Evolutionary conservation across 768 basidiomycete species (phyloP).

Genomic region (Rhodotorula paludigena): DNA sequence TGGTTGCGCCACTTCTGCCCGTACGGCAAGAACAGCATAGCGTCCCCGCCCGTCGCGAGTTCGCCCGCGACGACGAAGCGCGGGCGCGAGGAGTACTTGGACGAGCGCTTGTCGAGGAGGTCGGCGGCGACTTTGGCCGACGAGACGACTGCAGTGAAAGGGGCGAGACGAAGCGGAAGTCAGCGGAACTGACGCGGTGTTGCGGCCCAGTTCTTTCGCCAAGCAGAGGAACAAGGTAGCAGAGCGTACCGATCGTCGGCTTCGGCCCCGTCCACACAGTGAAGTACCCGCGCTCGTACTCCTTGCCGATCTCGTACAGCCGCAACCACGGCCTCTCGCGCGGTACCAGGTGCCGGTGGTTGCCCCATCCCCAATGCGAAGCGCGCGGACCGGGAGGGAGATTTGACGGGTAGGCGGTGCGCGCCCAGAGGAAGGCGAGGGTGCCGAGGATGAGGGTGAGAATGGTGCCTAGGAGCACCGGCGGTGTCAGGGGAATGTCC

Average conservation of each 20-base stretch:
- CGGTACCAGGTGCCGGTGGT: slow-evolving; percentile 9
- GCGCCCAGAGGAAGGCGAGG: neutral
- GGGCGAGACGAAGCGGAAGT: slow-evolving; percentile 26
- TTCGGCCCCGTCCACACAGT: slow-evolving; percentile 39
- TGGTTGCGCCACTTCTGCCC: slow-evolving; percentile 24
- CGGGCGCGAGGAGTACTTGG: slow-evolving; percentile 39
- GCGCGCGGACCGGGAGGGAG: slow-evolving; percentile 7
- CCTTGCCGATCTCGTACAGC: slow-evolving; percentile 34
- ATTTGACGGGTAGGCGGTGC: neutral
- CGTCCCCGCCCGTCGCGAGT: slow-evolving; percentile 13
- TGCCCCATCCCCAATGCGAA: neutral
- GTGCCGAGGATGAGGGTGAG: neutral
- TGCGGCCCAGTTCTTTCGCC: too few relatives aligned
- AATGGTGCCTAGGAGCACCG: too few relatives aligned
- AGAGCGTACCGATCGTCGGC: slow-evolving; percentile 38
- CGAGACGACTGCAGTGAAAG: neutral
- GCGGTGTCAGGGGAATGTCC: neutral
- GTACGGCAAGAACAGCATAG: slow-evolving; percentile 18
- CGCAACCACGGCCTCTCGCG: slow-evolving; percentile 38
- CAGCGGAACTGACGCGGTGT: too few relatives aligned
- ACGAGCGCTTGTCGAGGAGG: slow-evolving; percentile 37
- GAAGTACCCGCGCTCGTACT: slow-evolving; percentile 30
- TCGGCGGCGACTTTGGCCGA: neutral
- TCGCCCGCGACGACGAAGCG: slow-evolving; percentile 40
- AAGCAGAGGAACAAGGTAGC: too few relatives aligned